Percentiles rank a stretch among this genome's conserved stretches.
phyloP scores from a whole-genome alignment of 1,139 yeast genomes.

The Saccharomycopsis phalli region DNA sequence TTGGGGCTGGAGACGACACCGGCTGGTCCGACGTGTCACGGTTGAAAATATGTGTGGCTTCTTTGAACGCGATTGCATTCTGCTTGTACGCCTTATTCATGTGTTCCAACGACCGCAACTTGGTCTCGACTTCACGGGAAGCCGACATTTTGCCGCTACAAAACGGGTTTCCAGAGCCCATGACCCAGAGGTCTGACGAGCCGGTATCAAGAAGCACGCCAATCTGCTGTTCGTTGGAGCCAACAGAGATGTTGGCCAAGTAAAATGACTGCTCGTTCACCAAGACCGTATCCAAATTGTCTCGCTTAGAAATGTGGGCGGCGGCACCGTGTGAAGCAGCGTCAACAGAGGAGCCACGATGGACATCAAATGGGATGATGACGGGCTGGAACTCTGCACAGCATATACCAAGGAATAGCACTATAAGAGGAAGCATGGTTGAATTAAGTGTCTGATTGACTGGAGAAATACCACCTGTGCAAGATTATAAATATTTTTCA shows the following conservation, averaged over 20 bases:
- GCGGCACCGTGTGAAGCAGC: slow-evolving; percentile 5
- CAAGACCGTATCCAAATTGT: slow-evolving; percentile 2
- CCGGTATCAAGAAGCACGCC: slow-evolving; percentile 45
- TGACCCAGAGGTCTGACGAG: slow-evolving; percentile 46
- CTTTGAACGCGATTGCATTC: not conserved
- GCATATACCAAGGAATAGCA: not conserved
- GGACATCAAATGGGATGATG: slow-evolving; percentile 11
- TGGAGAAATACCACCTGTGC: no score
- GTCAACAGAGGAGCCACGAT: slow-evolving; percentile 7
- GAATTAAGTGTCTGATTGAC: no score
- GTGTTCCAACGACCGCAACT: slow-evolving; percentile 2
- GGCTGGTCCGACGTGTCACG: not conserved
- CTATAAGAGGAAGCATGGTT: no score
- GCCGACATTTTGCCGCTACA: slow-evolving; percentile 21
- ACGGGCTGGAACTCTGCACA: slow-evolving; percentile 2
- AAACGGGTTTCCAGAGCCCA: slow-evolving; percentile 25
- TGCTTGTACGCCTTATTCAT: slow-evolving; percentile 2
- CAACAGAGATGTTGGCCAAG: slow-evolving; percentile 35
- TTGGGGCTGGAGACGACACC: not conserved
- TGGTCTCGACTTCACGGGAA: slow-evolving; percentile 1
- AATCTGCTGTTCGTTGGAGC: slow-evolving; percentile 36
- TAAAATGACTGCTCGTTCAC: slow-evolving; percentile 25
- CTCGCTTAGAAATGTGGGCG: slow-evolving; percentile 9
- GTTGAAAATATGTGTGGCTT: not conserved
- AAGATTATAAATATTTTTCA: no score